Percentiles rank a stretch among this genome's conserved stretches.
Evolutionary conservation across 208 protist species (phyloP).

Genomic region (Leishmania turanica): DNA sequence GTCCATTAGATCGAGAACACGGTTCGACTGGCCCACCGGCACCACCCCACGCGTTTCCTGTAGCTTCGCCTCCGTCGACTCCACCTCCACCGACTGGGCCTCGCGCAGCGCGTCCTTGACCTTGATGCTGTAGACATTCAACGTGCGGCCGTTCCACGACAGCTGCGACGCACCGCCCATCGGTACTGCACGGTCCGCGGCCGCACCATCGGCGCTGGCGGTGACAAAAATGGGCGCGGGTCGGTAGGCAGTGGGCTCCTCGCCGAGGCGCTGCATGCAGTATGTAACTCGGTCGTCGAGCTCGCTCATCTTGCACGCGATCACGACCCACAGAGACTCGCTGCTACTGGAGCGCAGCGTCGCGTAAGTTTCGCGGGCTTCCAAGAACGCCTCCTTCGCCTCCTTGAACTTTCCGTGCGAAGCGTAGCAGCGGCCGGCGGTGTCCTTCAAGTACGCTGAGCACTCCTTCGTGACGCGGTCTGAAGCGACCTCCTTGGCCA

Average conservation of each 20-base stretch:
- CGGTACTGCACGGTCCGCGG: slow-evolving; percentile 15
- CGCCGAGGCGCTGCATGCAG: slow-evolving; percentile 82
- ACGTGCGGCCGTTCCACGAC: slow-evolving; percentile 72
- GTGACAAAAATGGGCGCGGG: slow-evolving; percentile 22
- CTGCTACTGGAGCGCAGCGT: slow-evolving; percentile 32
- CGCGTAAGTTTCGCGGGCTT: slow-evolving; percentile 55
- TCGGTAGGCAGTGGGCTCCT: slow-evolving; percentile 56
- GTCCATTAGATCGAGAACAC: slow-evolving; percentile 82
- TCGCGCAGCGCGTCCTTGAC: slow-evolving; percentile 87
- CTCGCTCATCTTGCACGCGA: slow-evolving; percentile 73
- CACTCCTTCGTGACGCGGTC: slow-evolving; percentile 56
- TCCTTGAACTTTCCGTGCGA: slow-evolving; percentile 58
- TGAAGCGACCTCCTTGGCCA: slow-evolving; percentile 57
- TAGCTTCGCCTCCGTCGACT: slow-evolving; percentile 49
- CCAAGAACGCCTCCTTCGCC: slow-evolving; percentile 59
- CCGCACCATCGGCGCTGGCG: neutral
- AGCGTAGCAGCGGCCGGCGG: slow-evolving; percentile 46
- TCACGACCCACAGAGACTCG: slow-evolving; percentile 42
- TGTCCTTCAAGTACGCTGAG: slow-evolving; percentile 66
- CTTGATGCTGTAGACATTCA: slow-evolving; percentile 69
- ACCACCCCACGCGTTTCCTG: slow-evolving; percentile 43
- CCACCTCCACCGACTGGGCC: slow-evolving; percentile 56
- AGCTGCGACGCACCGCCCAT: slow-evolving; percentile 39
- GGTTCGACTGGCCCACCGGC: slow-evolving; percentile 68
- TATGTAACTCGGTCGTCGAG: slow-evolving; percentile 82